Conservation (phyloP, 2,329 filamentous ascomycete genomes). For the Pestalotiopsis sp. region DNA sequence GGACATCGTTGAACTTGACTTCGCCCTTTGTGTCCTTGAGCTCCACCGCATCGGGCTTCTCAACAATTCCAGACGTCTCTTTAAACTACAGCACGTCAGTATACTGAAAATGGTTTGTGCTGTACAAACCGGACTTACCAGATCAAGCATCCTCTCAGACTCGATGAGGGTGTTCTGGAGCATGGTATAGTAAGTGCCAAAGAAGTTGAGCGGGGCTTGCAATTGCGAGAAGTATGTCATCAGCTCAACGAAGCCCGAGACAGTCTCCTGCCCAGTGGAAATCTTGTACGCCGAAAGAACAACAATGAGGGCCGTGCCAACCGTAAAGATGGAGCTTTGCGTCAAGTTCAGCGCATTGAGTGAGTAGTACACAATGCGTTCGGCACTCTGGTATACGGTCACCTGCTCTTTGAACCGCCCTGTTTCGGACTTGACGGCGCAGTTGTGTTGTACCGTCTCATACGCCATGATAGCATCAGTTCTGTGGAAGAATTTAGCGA, state of each 20-base stretch:
- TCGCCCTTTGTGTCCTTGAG: constrained; percentile 35
- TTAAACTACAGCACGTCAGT: constrained; percentile 35
- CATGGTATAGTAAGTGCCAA: constrained; percentile 49
- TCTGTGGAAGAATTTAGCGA: constrained; percentile 15
- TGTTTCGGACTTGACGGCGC: constrained; percentile 59
- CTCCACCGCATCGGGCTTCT: constrained; percentile 37
- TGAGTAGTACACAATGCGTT: constrained; percentile 56
- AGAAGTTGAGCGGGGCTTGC: constrained; percentile 60
- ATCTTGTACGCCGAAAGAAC: constrained; percentile 64
- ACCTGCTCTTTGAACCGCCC: constrained; percentile 57
- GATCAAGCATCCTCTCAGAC: constrained; percentile 44
- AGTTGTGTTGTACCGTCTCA: constrained; percentile 65
- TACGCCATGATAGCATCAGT: constrained; percentile 50
- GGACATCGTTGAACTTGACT: constrained; percentile 42
- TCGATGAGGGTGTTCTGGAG: constrained; percentile 47
- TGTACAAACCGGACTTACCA: constrained; percentile 27
- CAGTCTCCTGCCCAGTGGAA: constrained; percentile 50
- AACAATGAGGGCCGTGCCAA: constrained; percentile 60
- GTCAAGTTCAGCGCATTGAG: constrained; percentile 61
- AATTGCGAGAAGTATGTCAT: constrained; percentile 35
- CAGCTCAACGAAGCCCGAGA: constrained; percentile 54
- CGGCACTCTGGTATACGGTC: constrained; percentile 54
- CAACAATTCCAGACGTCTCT: constrained; percentile 42
- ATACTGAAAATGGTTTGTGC: not conserved
- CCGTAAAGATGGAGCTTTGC: constrained; percentile 63